Conservation (phyloP, 805 yeast species). For the Saccharomycopsis fermentans region DNA sequence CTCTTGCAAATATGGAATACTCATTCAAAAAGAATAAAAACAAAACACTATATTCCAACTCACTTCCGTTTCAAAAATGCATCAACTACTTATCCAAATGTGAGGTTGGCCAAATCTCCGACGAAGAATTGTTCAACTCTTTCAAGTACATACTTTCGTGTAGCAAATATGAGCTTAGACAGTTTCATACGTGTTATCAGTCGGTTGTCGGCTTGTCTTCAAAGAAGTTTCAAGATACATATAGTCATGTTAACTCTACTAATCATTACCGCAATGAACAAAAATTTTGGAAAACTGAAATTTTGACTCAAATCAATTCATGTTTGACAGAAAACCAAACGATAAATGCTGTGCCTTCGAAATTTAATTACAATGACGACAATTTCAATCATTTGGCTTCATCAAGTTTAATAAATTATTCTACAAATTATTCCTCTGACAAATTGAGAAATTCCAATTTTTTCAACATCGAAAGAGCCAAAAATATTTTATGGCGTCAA, state of each 20-base stretch:
- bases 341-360: not conserved
- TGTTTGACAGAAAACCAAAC: not conserved
- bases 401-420: constrained; percentile 3
- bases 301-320: not conserved
- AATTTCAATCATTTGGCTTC: constrained; percentile 7
- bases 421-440: not conserved
- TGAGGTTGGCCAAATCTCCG: not conserved
- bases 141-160: constrained; percentile 1
- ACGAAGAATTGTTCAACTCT: not conserved
- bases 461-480: constrained; percentile 4
- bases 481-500: constrained; percentile 8
- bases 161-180: not conserved
- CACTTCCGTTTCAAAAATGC: not conserved
- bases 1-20: not conserved
- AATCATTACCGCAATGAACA: not conserved
- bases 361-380: constrained; percentile 9
- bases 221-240: not conserved
- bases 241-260: not conserved
- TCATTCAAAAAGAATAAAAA: not conserved
- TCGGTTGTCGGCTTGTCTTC: not conserved
- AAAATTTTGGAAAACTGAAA: not conserved
- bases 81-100: not conserved
- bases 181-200: not conserved
- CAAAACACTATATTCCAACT: not conserved
- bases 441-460: constrained; percentile 9